A percentile compares a stretch with the other conserved stretches of the same genome.
phyloP scores from a whole-genome alignment of 805 yeast species.

The Cyberlindnera lachancei region DNA sequence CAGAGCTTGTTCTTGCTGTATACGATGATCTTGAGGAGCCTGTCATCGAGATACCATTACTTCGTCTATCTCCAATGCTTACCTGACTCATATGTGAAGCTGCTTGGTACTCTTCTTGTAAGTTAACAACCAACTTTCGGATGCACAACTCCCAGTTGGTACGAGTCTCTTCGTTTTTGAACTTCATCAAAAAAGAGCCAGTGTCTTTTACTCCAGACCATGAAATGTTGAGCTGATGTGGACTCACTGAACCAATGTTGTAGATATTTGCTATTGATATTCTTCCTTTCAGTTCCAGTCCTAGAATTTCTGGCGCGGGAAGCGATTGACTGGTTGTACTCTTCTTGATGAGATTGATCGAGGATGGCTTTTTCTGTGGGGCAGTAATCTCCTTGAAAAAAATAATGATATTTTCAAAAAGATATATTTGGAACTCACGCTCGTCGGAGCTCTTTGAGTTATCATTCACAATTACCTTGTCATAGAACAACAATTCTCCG shows the following conservation, averaged over 20 bases:
- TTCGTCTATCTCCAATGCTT: conserved; percentile 19
- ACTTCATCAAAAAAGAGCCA: conserved; percentile 77
- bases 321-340: conserved; percentile 20
- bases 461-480: conserved; percentile 62
- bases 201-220: conserved; percentile 87
- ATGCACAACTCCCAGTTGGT: conserved; percentile 75
- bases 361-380: conserved; percentile 41
- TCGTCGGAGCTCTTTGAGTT: conserved; percentile 48
- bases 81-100: conserved; percentile 11
- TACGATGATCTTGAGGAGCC: conserved; percentile 21
- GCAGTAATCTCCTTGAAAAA: conserved; percentile 53
- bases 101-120: conserved; percentile 22
- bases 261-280: conserved; percentile 67
- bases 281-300: conserved; percentile 68
- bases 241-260: conserved; percentile 35
- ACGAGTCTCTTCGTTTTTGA: conserved; percentile 76
- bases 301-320: conserved; percentile 23
- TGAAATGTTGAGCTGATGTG: conserved; percentile 55
- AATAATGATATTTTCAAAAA: conserved; percentile 67
- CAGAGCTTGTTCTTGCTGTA: conserved; percentile 18
- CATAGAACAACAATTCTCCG: conserved; percentile 79
- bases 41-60: conserved; percentile 20
- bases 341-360: conserved; percentile 35
- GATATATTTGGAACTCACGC: conserved; percentile 80
- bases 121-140: conserved; percentile 33